Base-by-base conservation (phyloP, 2,329 filamentous ascomycete species). In the Verticillium tricorpus region DNA sequence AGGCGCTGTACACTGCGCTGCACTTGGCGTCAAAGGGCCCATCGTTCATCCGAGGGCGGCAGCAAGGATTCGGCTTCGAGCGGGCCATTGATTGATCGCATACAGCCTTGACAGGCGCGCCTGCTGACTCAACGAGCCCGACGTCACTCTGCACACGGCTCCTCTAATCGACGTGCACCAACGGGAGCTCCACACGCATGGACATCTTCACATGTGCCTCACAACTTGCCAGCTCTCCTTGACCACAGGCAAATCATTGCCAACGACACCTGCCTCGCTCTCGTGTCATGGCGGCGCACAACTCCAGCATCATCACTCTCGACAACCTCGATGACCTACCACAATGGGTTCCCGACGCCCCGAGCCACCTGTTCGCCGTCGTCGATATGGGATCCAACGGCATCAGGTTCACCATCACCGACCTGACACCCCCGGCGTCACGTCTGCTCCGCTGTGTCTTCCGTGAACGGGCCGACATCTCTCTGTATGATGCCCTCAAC, bases 381-480 rank as follows among this genome's bases (percentile, higher is more conserved):
- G 83, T 86, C 61, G 84, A 86, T 66, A 85, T 86, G 82, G 84
- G 84, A 70, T 92, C 92, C 80, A 97, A 97, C 79, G 93, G 93
- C 69, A 94, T 97, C 69, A 91, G 93, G 61, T 96, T 96, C 80
- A 94, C 92, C 55, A 92, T 97, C 69, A 91, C 92, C 9, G 88
- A 92, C 67, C 82, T 96, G n/a, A 84, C 87, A 4, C 88, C 89
- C 25, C 85, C 87, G 4, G 85, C 80, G 45, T 82, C 90, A 28
- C 89, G 93, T 28, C 85, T 93, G 28, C 82, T 97, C 52, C 87
- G 84, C 19, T 93, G 90, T 31, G 69, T 97, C 61, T 96, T 92
- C 75, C 86, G 90, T 68, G 87, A 92, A 68, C 88, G 93, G 6
- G 89, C 87, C 11, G 85, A 83, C 25, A 95, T 97, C 62, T 97